These are phyloP conservation scores for Boletus sp. DNA, from an alignment of 768 basidiomycete genomes.

Conservation along the genomic window DNA sequence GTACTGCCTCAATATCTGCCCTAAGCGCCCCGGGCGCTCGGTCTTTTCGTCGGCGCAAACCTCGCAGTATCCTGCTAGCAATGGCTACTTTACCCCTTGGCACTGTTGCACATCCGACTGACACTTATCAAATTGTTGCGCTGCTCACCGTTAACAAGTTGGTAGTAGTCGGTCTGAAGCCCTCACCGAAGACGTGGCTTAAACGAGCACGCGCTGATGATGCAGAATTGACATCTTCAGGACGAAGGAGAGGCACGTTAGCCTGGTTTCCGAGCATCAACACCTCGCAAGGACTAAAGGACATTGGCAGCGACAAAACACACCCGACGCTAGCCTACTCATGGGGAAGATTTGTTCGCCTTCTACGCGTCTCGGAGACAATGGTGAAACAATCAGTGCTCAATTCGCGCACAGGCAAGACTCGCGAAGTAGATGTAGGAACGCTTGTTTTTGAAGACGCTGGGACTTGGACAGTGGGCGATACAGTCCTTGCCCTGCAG, in stretches of 20 bases:
- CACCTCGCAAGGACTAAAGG: slow-evolving; percentile 22
- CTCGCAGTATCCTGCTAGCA: slow-evolving; percentile 67
- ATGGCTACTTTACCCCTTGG: slow-evolving; percentile 84
- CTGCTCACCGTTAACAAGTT: slow-evolving; percentile 88
- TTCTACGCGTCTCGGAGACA: slow-evolving; percentile 66
- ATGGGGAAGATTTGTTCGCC: slow-evolving; percentile 69
- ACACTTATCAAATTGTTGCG: slow-evolving; percentile 76
- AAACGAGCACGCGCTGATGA: slow-evolving; percentile 59
- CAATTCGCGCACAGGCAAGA: slow-evolving; percentile 59
- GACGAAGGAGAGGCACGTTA: slow-evolving; percentile 58
- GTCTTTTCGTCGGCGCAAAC: slow-evolving; percentile 42
- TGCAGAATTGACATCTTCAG: slow-evolving; percentile 39
- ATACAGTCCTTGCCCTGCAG: slow-evolving; percentile 67
- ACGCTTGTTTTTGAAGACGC: slow-evolving; percentile 60
- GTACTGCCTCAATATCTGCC: slow-evolving; percentile 9
- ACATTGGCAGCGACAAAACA: slow-evolving; percentile 24
- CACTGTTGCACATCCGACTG: slow-evolving; percentile 67
- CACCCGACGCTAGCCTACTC: slow-evolving; percentile 76
- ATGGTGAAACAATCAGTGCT: slow-evolving; percentile 46
- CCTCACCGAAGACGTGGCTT: slow-evolving; percentile 90
- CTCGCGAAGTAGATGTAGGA: slow-evolving; percentile 57
- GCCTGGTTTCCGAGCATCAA: slow-evolving; percentile 79
- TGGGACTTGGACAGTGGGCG: slow-evolving; percentile 57
- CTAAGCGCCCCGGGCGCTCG: slow-evolving; percentile 22
- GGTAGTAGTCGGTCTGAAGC: slow-evolving; percentile 90